phyloP scores from a whole-genome alignment of 2,329 filamentous ascomycete species.

The Fusarium illudens region DNA sequence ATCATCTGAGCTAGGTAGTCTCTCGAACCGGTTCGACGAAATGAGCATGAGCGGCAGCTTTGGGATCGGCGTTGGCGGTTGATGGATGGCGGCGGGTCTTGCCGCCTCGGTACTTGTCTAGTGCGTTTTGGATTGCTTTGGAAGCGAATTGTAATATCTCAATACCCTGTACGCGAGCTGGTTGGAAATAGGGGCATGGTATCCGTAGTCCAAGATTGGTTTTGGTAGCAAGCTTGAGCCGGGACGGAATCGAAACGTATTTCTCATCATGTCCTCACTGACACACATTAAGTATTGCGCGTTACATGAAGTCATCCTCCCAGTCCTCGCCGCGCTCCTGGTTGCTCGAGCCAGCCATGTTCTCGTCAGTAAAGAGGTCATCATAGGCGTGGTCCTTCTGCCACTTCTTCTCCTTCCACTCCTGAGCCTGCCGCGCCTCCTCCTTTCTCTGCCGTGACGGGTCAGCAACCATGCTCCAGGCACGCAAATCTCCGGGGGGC shows the following conservation, averaged over 20 bases:
- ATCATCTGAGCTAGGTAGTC: conserved; percentile 39
- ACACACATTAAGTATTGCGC: no score
- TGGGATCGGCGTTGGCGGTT: conserved; percentile 45
- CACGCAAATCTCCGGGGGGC: neutral
- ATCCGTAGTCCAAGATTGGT: conserved; percentile 1
- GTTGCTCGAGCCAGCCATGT: conserved; percentile 80
- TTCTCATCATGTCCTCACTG: neutral
- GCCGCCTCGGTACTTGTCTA: neutral
- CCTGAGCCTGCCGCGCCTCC: conserved; percentile 75
- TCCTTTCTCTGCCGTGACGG: conserved; percentile 71
- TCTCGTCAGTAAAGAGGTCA: conserved; percentile 85
- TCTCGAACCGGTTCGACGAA: conserved; percentile 46
- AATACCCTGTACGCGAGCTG: conserved; percentile 27
- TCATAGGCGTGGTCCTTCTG: conserved; percentile 99
- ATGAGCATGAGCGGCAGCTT: conserved; percentile 45
- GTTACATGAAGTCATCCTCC: conserved; percentile 92
- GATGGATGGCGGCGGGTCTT: conserved; percentile 7
- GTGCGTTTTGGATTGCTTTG: neutral
- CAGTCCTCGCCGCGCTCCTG: conserved; percentile 81
- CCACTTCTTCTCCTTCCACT: conserved; percentile 88
- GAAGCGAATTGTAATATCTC: neutral
- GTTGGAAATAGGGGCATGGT: neutral
- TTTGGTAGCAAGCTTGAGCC: neutral
- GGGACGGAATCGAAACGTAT: neutral
- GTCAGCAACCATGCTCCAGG: neutral